These are phyloP conservation scores for Cryphonectria japonica DNA, from an alignment of 2,329 filamentous ascomycete species.

Conservation along the genomic window DNA sequence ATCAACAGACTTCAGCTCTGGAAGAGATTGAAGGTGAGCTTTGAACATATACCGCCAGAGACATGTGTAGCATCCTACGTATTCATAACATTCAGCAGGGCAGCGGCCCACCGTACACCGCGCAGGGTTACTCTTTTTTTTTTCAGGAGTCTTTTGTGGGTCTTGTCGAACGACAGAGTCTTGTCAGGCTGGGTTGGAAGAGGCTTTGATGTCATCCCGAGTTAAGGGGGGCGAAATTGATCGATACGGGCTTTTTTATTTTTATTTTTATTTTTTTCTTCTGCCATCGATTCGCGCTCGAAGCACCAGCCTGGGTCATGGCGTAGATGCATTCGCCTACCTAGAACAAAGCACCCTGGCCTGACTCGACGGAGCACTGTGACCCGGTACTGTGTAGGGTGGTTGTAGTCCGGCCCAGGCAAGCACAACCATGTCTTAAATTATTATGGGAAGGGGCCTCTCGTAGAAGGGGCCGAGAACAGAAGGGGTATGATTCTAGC, in stretches of 20 bases:
- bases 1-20: background rate
- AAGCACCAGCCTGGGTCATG: background rate
- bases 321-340: background rate
- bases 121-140: background rate
- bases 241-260: background rate
- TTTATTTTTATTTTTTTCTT: background rate
- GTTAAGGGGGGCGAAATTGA: slow-evolving; percentile 11
- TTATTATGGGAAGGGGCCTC: background rate
- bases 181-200: background rate
- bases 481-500: background rate
- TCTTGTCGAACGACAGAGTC: background rate
- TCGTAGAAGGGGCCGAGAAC: background rate
- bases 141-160: slow-evolving; percentile 10
- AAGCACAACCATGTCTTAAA: background rate
- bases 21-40: background rate
- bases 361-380: slow-evolving; percentile 10
- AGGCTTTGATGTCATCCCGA: slow-evolving; percentile 14
- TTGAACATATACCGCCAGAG: background rate
- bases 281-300: background rate
- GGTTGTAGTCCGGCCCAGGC: background rate
- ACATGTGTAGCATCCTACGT: background rate
- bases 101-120: slow-evolving; percentile 14
- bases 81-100: background rate
- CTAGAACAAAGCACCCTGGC: background rate
- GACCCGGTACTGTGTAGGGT: slow-evolving; percentile 15